Evolutionary conservation across 345 rosid genomes (phyloP), one percentile per base, ranked within the genome.

Genomic region (rapeseed (Brassica napus)): DNA sequence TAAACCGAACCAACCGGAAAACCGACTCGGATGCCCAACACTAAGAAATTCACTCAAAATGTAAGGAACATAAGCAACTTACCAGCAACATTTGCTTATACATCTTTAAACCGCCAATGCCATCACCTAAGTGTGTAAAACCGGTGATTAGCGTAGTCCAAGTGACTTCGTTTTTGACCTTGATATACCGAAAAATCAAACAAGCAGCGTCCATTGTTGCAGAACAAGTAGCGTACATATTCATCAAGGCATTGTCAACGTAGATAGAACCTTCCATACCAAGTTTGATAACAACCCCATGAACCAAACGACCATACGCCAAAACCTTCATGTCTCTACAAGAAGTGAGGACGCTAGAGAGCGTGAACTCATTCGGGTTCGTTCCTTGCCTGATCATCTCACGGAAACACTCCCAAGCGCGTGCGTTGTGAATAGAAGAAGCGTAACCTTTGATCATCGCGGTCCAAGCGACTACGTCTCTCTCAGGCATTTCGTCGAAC

Each of bases 131-230:
- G 69, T 95, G 99, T 28, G 97, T 89, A 74, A 86, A 93, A 3
- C 97, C 97, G 10, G 96, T 73, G 65, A 95, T 90, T 80, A 95
- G 57, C 14, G 89, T 87, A 69, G 99, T 95, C 97, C 99, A 93
- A 0, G 94, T 84, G 35, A 89, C 97, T 4, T 69, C 88, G 83
- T 83, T 93, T 74, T 87, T 95, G 63, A 58, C 81, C 42, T 77
- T 77, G 70, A 91, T 88, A 58, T 65, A 80, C 4, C 77, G 54
- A 82, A 95, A 95, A 66, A 91, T 68, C 79, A 73, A 14, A 69
- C 89, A 86, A 2, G 99, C 97, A 37, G 75, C 84, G 4, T 81
- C 88, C 94, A 93, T 90, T 68, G 81, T 81, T 15, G 52, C 59
- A 18, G 87, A 85, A 66, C 89, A 90, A 35, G 89, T 76, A 35